Conservation (phyloP, 1,284 basidiomycete genomes). For the Vanrija sp. region DNA sequence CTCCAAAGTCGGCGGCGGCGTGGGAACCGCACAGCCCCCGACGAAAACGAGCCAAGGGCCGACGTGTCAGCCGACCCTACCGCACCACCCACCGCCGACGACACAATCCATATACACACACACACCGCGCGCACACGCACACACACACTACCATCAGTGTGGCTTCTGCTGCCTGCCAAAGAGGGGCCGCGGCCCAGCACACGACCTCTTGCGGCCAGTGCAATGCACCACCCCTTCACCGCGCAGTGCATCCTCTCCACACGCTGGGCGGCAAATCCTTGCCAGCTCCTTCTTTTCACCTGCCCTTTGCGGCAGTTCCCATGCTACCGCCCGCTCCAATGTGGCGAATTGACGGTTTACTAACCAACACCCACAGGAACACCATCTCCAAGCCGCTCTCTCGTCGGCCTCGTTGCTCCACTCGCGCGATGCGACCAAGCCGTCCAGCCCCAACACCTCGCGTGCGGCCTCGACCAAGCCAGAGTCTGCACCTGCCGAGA, state of each 20-base stretch:
- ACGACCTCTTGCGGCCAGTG: too few species aligned
- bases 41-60: neutral
- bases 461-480: constrained; percentile 20
- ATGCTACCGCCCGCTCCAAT: neutral
- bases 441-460: constrained; percentile 21
- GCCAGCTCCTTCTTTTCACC: neutral
- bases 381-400: constrained; percentile 72
- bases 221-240: neutral
- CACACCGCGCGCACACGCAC: too few species aligned
- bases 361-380: constrained; percentile 67
- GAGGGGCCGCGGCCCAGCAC: too few species aligned
- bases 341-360: constrained; percentile 19
- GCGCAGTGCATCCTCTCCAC: neutral
- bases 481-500: constrained; percentile 9
- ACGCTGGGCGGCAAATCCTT: neutral
- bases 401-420: constrained; percentile 46
- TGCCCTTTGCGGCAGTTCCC: constrained; percentile 11
- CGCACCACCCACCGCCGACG: neutral
- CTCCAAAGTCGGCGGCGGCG: constrained; percentile 18
- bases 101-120: neutral
- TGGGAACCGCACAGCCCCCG: constrained; percentile 10
- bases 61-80: constrained; percentile 1
- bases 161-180: too few species aligned
- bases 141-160: too few species aligned
- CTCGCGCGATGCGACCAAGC: constrained; percentile 34